Evolutionary conservation across 768 basidiomycete genomes (phyloP).

Genomic region (Suillus cothurnatus): DNA sequence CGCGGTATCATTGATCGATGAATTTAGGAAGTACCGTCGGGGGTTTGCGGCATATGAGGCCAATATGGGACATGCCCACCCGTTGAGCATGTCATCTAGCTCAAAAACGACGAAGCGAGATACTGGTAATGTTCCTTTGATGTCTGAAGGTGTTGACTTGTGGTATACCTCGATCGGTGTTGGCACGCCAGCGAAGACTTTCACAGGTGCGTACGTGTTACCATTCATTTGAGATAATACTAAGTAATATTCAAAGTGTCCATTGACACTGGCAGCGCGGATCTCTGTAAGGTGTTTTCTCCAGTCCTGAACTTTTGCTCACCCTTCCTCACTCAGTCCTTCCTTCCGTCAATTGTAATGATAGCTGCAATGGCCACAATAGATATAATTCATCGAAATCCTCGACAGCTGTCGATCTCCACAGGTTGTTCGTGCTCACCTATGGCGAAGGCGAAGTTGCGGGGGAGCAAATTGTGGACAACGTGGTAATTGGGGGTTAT

Average conservation of each 20-base stretch:
- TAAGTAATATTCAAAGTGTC: constrained; percentile 35
- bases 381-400: constrained; percentile 33
- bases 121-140: constrained; percentile 34
- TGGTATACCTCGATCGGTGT: constrained; percentile 51
- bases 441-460: constrained; percentile 42
- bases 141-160: constrained; percentile 38
- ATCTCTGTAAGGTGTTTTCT: constrained; percentile 30
- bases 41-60: constrained; percentile 45
- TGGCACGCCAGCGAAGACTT: constrained; percentile 47
- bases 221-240: neutral
- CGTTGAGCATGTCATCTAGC: constrained; percentile 21
- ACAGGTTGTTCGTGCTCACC: constrained; percentile 32
- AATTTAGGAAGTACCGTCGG: constrained; percentile 43
- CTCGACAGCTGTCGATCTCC: constrained; percentile 33
- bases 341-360: constrained; percentile 31
- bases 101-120: constrained; percentile 24
- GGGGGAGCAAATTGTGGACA: constrained; percentile 45
- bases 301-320: too few relatives aligned
- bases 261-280: constrained; percentile 54
- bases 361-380: constrained; percentile 34
- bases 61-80: constrained; percentile 48
- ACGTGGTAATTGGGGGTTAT: constrained; percentile 42
- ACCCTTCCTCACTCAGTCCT: constrained; percentile 43
- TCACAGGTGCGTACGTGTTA: constrained; percentile 37
- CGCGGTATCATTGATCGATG: neutral